Conservation (phyloP, 495 filamentous ascomycete species). For the Aspergillus sclerotiicarbonarius region DNA sequence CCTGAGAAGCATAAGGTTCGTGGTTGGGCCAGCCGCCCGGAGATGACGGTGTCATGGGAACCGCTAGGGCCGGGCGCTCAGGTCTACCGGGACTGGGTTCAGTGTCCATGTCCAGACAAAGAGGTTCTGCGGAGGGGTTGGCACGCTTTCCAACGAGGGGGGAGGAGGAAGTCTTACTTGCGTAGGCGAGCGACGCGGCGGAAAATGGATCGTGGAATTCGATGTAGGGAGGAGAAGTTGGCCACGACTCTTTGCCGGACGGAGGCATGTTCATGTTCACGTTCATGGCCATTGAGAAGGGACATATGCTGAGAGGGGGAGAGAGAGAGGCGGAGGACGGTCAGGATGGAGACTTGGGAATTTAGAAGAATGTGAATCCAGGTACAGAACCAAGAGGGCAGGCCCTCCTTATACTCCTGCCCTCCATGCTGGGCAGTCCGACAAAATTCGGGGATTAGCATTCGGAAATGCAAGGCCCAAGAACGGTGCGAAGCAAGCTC, state of each 20-base stretch:
- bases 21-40: neutral
- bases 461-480: conserved; percentile 4
- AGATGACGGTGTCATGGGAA: conserved; percentile 6
- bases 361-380: neutral
- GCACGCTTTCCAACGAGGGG: neutral
- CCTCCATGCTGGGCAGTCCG: conserved; percentile 15
- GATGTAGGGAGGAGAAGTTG: conserved; percentile 35
- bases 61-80: conserved; percentile 4
- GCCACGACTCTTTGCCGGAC: conserved; percentile 34
- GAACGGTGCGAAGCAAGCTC: conserved; percentile 14
- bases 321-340: conserved; percentile 3
- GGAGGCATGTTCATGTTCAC: conserved; percentile 34
- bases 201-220: conserved; percentile 32
- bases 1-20: neutral
- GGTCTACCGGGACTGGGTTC: conserved; percentile 17
- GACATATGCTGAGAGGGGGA: conserved; percentile 24
- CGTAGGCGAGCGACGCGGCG: conserved; percentile 26
- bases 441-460: conserved; percentile 9
- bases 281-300: conserved; percentile 34
- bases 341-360: neutral
- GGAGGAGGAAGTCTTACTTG: conserved; percentile 29
- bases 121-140: conserved; percentile 13
- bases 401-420: conserved; percentile 6
- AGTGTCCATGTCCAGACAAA: conserved; percentile 28
- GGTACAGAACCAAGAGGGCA: neutral